These are phyloP conservation scores for Musa beccarii DNA, from an alignment of 176 grass and related monocot species.

Conservation along the genomic window DNA sequence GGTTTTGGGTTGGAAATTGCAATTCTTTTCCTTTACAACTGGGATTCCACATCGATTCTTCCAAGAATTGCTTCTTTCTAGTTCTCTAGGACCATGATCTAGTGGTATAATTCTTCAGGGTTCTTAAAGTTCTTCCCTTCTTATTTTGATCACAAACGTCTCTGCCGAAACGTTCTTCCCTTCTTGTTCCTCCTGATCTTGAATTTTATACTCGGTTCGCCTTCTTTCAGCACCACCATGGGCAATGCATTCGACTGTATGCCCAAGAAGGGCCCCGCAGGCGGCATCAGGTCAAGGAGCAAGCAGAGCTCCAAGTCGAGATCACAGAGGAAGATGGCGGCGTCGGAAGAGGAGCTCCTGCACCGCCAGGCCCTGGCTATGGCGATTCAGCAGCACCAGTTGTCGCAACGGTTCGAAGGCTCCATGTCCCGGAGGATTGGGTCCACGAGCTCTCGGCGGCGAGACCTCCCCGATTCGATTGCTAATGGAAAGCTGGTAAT, in stretches of 20 bases:
- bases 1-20: too few relatives aligned
- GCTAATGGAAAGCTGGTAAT: slow-evolving; percentile 48
- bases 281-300: slow-evolving; percentile 40
- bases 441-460: slow-evolving; percentile 67
- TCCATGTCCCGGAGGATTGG: slow-evolving; percentile 47
- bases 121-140: not conserved
- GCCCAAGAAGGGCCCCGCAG: slow-evolving; percentile 31
- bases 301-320: slow-evolving; percentile 46
- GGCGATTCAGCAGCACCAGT: slow-evolving; percentile 75
- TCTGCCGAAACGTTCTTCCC: not conserved
- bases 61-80: not conserved
- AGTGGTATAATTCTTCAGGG: not conserved
- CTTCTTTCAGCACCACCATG: slow-evolving; percentile 27
- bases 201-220: too few relatives aligned
- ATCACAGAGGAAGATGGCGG: slow-evolving; percentile 49
- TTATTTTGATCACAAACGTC: not conserved
- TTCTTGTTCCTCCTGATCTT: too few relatives aligned
- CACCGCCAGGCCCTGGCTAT: slow-evolving; percentile 91
- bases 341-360: slow-evolving; percentile 80
- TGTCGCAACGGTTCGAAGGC: slow-evolving; percentile 60
- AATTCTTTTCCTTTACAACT: too few relatives aligned
- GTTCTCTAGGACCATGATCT: not conserved
- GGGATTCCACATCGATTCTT: too few relatives aligned
- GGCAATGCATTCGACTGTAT: slow-evolving; percentile 74
- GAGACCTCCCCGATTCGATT: slow-evolving; percentile 65